phyloP scores from a whole-genome alignment of 1,284 basidiomycete genomes.

The Athelia sp. region DNA sequence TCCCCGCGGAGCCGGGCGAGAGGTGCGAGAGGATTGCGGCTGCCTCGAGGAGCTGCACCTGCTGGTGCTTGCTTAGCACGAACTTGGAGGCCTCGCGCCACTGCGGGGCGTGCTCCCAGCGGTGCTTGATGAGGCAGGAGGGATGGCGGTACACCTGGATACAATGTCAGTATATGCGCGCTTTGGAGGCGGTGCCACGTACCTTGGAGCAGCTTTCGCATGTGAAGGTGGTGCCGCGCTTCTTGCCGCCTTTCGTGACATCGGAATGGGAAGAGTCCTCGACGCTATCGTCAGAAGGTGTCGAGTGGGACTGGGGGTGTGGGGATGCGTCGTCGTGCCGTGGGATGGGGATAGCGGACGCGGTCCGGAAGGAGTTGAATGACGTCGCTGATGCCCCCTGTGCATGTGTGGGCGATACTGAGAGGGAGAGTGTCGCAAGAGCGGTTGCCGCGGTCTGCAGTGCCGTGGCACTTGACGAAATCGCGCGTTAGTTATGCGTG shows the following conservation, averaged over 20 bases:
- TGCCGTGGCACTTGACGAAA: constrained; percentile 33
- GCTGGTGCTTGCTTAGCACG: constrained; percentile 94
- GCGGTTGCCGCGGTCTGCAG: constrained; percentile 40
- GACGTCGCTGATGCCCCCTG: background rate
- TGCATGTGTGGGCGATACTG: background rate
- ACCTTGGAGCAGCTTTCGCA: constrained; percentile 94
- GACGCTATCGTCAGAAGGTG: constrained; percentile 19
- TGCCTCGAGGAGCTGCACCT: constrained; percentile 96
- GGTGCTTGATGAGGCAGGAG: constrained; percentile 92
- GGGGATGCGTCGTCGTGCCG: background rate
- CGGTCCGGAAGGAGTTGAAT: background rate
- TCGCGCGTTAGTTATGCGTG: background rate
- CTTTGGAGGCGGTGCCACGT: constrained; percentile 7
- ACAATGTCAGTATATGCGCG: constrained; percentile 10
- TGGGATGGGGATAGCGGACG: background rate
- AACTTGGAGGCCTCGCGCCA: constrained; percentile 97
- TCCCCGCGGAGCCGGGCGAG: constrained; percentile 56
- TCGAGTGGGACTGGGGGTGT: background rate
- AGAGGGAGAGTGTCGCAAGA: constrained; percentile 26
- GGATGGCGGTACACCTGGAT: constrained; percentile 88
- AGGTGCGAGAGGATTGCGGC: constrained; percentile 92
- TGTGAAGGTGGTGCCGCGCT: constrained; percentile 80
- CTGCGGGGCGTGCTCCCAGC: constrained; percentile 96
- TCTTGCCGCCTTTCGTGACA: constrained; percentile 49
- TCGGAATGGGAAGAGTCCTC: constrained; percentile 34